These are phyloP conservation scores for Globisporangium radiosum DNA, from an alignment of 352 stramenopile genomes.

Conservation along the genomic window DNA sequence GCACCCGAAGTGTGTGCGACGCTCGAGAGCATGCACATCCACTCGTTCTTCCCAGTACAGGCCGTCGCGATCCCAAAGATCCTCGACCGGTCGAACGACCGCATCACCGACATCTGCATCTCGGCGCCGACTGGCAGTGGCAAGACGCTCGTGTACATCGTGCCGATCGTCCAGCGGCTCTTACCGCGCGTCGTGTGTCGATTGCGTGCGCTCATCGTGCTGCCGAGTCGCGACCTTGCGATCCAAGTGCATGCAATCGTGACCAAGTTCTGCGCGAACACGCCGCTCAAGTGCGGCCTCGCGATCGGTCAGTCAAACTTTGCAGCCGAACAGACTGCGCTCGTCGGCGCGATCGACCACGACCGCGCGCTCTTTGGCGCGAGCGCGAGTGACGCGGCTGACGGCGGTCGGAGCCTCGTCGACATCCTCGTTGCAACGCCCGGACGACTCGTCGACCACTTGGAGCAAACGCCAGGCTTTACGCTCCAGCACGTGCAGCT, in stretches of 20 bases:
- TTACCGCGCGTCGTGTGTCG: conserved; percentile 70
- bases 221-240: conserved; percentile 95
- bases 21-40: conserved; percentile 42
- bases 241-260: conserved; percentile 86
- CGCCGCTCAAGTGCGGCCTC: conserved; percentile 84
- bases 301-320: conserved; percentile 91
- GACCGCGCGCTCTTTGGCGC: conserved; percentile 25
- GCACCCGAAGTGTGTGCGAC: conserved; percentile 34
- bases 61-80: conserved; percentile 91
- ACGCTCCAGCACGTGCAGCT: conserved; percentile 95
- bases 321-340: conserved; percentile 57
- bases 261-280: conserved; percentile 51
- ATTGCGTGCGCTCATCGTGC: conserved; percentile 92
- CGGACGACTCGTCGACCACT: conserved; percentile 94
- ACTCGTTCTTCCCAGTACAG: conserved; percentile 94
- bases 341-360: conserved; percentile 47
- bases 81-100: conserved; percentile 75
- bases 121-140: conserved; percentile 95
- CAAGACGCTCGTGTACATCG: conserved; percentile 96
- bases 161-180: conserved; percentile 94
- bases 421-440: conserved; percentile 98
- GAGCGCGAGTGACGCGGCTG: conserved; percentile 5
- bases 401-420: conserved; percentile 77
- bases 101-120: conserved; percentile 93
- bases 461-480: conserved; percentile 96